Base-by-base conservation (phyloP, 306 rosid genomes). In the Luffa aegyptiaca region DNA sequence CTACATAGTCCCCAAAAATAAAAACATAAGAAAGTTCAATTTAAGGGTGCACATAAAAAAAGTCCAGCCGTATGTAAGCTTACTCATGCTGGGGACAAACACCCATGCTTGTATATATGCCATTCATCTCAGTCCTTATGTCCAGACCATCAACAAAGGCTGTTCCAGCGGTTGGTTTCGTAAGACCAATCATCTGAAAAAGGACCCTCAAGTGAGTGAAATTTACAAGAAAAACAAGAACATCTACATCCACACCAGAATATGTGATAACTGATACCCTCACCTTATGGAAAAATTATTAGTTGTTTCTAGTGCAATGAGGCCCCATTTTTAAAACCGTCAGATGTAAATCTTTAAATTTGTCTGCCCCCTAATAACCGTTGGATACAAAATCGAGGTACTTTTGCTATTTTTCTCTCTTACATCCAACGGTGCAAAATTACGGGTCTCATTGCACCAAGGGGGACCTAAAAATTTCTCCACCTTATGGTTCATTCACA, bases 51-150 rank as follows among this genome's bases (percentile, higher is more conserved):
- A 18, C 62, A 80, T 49, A 66, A 71, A 51, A 51, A 57, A 44
- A n/a, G 13, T 37, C 35, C 79, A 49, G 61, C 48, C 5, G 58
- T 53, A 65, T 64, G 63, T 62, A 41, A 59, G 75, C 95, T 87
- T 88, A 94, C 98, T 92, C 93, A 20, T 92, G 91, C 81, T 94
- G 98, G 71, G 98, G 98, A 80, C 97, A 95, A 49, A 95, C 98
- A 21, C 97, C 98, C 96, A 95, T 95, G 88, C 93, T 92, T 12
- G 96, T 83, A 75, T 95, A 92, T 86, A 95, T 87, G 66, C 85
- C 87, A 82, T 86, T 87, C 92, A 92, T 95, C 8, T 92, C 79
- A 59, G 85, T 89, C 84, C 74, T 76, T 82, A 95, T 91, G 86
- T 92, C 93, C 83, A 92, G 81, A 79, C 97, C 96, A 76, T 95